Percentiles rank a stretch among this genome's conserved stretches.
Evolutionary conservation across 2,329 filamentous ascomycete genomes (phyloP).

Genomic region (Penicillium sp.): DNA sequence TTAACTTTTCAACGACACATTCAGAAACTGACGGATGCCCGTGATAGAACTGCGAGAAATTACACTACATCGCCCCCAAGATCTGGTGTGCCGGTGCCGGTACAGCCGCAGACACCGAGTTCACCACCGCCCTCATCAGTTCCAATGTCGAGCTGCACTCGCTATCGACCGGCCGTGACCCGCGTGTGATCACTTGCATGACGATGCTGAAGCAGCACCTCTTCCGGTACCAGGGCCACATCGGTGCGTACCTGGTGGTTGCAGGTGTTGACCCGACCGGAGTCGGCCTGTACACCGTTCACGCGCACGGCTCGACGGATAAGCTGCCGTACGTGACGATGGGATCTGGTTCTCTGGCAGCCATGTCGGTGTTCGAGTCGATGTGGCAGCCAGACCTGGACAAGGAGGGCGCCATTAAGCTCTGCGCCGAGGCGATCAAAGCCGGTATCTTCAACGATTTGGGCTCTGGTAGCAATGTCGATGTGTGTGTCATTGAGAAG

Average conservation of each 20-base stretch:
- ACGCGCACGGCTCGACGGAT: constrained; percentile 96
- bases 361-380: constrained; percentile 97
- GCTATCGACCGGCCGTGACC: constrained; percentile 91
- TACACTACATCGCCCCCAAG: constrained; percentile 96
- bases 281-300: constrained; percentile 92
- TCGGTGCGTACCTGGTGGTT: constrained; percentile 95
- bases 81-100: constrained; percentile 99
- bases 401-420: constrained; percentile 72
- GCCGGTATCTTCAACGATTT: constrained; percentile 99
- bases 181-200: constrained; percentile 98
- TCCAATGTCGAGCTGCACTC: constrained; percentile 97
- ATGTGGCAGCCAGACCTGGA: constrained; percentile 79
- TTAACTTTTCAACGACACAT: too few species aligned
- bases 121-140: constrained; percentile 96
- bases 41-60: constrained; percentile 89
- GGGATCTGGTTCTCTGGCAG: constrained; percentile 91
- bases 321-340: constrained; percentile 99
- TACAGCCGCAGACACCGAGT: constrained; percentile 96
- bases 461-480: constrained; percentile 94
- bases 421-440: constrained; percentile 81
- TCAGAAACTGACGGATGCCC: constrained; percentile 6
- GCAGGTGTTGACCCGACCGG: constrained; percentile 95
- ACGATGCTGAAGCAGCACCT: constrained; percentile 99
- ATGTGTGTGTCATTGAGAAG: constrained; percentile 89
- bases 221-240: constrained; percentile 96